Evolutionary conservation across 352 stramenopile genomes (phyloP).

Genomic region (Phytopythium ostracodes): DNA sequence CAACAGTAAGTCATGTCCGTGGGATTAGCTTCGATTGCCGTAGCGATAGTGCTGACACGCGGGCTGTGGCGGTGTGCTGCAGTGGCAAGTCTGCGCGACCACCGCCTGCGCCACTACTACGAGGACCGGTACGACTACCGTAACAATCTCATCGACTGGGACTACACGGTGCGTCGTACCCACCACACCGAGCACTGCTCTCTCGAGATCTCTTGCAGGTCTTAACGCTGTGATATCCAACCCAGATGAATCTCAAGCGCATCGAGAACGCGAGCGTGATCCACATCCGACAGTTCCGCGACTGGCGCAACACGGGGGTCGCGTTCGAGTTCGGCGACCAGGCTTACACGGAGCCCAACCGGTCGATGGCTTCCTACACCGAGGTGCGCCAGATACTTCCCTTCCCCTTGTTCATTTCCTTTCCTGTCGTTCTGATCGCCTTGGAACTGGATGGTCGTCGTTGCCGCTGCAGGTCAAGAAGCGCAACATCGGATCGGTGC

Average conservation of each 20-base stretch:
- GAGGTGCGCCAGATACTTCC: constrained; percentile 31
- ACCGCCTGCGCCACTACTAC: constrained; percentile 89
- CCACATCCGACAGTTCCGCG: constrained; percentile 89
- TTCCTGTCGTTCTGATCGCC: too few relatives aligned
- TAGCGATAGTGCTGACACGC: neutral
- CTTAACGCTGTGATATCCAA: neutral
- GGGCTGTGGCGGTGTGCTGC: neutral
- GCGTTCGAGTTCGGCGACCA: constrained; percentile 95
- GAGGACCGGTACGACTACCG: constrained; percentile 92
- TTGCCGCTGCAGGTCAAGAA: constrained; percentile 41
- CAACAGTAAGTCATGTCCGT: constrained; percentile 41
- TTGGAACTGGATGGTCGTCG: too few relatives aligned
- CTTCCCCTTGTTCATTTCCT: too few relatives aligned
- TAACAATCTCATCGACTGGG: constrained; percentile 93
- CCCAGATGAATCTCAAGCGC: constrained; percentile 78
- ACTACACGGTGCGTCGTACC: constrained; percentile 78
- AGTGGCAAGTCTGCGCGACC: constrained; percentile 81
- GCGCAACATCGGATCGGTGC: constrained; percentile 66
- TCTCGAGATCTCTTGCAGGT: neutral
- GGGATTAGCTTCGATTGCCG: neutral
- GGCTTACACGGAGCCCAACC: constrained; percentile 88
- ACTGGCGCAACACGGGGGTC: constrained; percentile 91
- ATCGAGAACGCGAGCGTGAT: constrained; percentile 90
- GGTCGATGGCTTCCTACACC: constrained; percentile 88
- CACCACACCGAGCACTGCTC: too few relatives aligned